Evolutionary conservation across 805 yeast species (phyloP).

Genomic region (Lipomyces mesembrius): DNA sequence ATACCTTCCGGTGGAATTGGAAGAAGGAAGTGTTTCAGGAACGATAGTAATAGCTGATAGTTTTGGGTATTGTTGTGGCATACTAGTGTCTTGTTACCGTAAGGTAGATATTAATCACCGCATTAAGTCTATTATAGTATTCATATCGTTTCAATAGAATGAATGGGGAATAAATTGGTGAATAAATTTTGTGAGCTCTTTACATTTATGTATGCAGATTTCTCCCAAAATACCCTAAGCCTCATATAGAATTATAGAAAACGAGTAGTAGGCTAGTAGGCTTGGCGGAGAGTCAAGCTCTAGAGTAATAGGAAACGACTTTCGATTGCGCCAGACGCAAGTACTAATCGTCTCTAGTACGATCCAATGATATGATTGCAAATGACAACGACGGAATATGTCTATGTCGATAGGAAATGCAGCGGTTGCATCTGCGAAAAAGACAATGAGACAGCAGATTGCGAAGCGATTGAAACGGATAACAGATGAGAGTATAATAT

Average conservation of each 20-base stretch:
- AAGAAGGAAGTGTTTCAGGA: constrained; percentile 5
- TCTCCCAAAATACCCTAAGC: no score
- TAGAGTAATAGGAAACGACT: background rate
- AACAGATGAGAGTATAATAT: constrained; percentile 13
- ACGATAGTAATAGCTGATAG: background rate
- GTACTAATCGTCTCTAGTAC: background rate
- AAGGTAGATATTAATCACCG: no score
- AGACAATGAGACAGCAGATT: constrained; percentile 15
- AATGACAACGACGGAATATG: background rate
- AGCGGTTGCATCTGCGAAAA: constrained; percentile 16
- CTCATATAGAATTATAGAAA: no score
- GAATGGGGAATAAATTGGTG: no score
- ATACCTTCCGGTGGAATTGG: constrained; percentile 14
- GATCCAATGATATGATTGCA: background rate
- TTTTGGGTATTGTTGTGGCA: no score
- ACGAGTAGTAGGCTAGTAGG: no score
- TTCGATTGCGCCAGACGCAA: background rate
- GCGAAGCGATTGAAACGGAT: constrained; percentile 7
- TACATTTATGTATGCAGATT: no score
- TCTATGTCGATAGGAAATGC: constrained; percentile 1
- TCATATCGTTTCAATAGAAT: no score
- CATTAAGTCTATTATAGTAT: no score
- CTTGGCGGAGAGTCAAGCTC: no score
- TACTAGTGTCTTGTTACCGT: no score
- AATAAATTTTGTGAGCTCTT: no score